Conservation (phyloP, 192 early-diverging fungal genomes). For the Backusella mclennaniae region DNA sequence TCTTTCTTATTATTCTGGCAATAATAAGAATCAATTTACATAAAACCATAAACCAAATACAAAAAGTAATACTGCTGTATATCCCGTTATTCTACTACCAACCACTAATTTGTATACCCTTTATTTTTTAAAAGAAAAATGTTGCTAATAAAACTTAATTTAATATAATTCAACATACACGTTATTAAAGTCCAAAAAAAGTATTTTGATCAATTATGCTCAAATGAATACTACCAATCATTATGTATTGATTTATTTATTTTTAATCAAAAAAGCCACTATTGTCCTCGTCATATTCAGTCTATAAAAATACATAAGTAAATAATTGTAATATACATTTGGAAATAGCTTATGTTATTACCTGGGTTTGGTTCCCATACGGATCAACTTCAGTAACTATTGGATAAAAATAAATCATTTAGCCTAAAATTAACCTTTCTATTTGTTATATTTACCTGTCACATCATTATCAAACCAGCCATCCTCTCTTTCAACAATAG, state of each 20-base stretch:
- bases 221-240: not conserved
- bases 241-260: not conserved
- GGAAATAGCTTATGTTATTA: constrained; percentile 5
- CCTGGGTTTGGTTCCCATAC: constrained; percentile 25
- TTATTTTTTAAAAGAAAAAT: constrained; percentile 2
- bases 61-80: not conserved
- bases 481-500: constrained; percentile 24
- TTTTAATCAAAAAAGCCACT: constrained; percentile 13
- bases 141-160: constrained; percentile 7
- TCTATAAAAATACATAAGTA: not conserved
- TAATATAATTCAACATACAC: not conserved
- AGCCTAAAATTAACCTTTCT: not conserved
- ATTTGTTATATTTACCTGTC: constrained; percentile 19
- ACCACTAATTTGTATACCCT: constrained; percentile 5
- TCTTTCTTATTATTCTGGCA: not conserved
- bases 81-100: not conserved
- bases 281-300: constrained; percentile 5
- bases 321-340: not conserved
- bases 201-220: not conserved
- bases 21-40: not conserved
- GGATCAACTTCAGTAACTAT: constrained; percentile 30
- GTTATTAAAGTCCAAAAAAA: constrained; percentile 2
- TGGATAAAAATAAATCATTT: not conserved
- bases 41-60: constrained; percentile 1
- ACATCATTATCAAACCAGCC: constrained; percentile 30